A percentile compares a stretch with the other conserved stretches of the same genome.
These are phyloP conservation scores for Sanghuangporus sanghuang DNA, from an alignment of 1,284 basidiomycete species.

Conservation along the genomic window DNA sequence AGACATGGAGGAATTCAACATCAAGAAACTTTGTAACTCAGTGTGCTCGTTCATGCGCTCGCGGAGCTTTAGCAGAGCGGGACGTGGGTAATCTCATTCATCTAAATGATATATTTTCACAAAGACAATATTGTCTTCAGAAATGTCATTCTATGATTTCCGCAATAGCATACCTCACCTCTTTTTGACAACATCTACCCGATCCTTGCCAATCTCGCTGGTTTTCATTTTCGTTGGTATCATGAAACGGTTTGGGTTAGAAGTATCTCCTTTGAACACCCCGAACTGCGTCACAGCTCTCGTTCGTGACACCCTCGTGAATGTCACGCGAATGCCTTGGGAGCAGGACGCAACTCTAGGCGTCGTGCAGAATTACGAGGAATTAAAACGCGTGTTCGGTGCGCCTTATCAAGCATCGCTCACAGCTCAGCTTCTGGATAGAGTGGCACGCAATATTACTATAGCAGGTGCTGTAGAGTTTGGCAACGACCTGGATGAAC, in stretches of 20 bases:
- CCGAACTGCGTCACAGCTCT: conserved; percentile 49
- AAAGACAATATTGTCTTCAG: conserved; percentile 21
- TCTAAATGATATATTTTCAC: conserved; percentile 13
- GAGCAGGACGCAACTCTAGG: conserved; percentile 33
- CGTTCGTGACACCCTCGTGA: conserved; percentile 39
- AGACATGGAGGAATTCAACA: conserved; percentile 25
- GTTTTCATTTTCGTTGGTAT: conserved; percentile 55
- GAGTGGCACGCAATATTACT: conserved; percentile 36
- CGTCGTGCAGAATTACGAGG: background rate
- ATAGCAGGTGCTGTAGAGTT: conserved; percentile 26
- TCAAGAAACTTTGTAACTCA: conserved; percentile 29
- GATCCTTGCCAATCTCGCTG: conserved; percentile 55
- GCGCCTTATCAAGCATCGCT: background rate
- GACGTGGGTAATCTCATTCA: conserved; percentile 25
- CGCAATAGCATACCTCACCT: conserved; percentile 54
- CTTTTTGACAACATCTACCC: conserved; percentile 44
- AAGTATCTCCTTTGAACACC: conserved; percentile 49
- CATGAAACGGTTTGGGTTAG: conserved; percentile 43
- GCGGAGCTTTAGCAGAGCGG: conserved; percentile 37
- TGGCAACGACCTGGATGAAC: conserved; percentile 1
- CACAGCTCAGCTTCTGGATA: conserved; percentile 35
- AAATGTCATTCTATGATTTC: conserved; percentile 33
- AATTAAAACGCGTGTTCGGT: background rate
- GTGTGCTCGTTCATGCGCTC: conserved; percentile 45
- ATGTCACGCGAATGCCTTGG: conserved; percentile 35